phyloP scores from a whole-genome alignment of 352 stramenopile genomes.

The Pythium dissimile region DNA sequence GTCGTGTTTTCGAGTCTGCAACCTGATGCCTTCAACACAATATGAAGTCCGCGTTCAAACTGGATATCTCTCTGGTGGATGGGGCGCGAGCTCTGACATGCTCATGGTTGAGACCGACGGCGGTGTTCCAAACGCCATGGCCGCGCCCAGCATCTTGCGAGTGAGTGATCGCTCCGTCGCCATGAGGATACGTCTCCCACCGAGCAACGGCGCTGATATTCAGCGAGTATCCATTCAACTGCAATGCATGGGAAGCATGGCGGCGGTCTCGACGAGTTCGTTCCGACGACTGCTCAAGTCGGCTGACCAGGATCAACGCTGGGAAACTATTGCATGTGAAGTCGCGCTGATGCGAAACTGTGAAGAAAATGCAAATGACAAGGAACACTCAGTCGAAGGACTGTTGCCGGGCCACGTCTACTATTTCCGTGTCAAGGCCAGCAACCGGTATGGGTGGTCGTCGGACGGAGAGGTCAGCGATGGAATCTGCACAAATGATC shows the following conservation, averaged over 20 bases:
- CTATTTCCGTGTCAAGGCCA: slow-evolving; percentile 42
- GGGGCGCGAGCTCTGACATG: slow-evolving; percentile 29
- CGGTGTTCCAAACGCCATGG: slow-evolving; percentile 40
- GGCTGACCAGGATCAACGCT: slow-evolving; percentile 29
- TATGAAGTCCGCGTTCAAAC: slow-evolving; percentile 43
- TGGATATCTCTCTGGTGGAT: slow-evolving; percentile 42
- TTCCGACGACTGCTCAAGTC: slow-evolving; percentile 36
- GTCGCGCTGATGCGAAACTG: slow-evolving; percentile 21
- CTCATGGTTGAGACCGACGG: slow-evolving; percentile 32
- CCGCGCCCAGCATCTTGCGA: slow-evolving; percentile 29
- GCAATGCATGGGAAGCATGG: slow-evolving; percentile 37
- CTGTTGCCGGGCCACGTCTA: slow-evolving; percentile 45
- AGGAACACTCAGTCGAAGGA: slow-evolving; percentile 29
- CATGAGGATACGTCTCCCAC: slow-evolving; percentile 36
- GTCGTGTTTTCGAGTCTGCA: slow-evolving; percentile 25
- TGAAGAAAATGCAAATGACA: slow-evolving; percentile 18
- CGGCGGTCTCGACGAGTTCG: slow-evolving; percentile 22
- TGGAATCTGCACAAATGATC: slow-evolving; percentile 53
- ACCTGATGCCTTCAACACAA: slow-evolving; percentile 38
- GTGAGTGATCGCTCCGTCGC: slow-evolving; percentile 39
- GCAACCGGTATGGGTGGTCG: slow-evolving; percentile 49
- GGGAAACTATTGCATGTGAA: slow-evolving; percentile 33
- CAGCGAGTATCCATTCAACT: slow-evolving; percentile 34
- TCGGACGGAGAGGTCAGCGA: slow-evolving; percentile 43
- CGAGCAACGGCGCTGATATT: slow-evolving; percentile 36